Base-by-base conservation (phyloP, 768 basidiomycete genomes). In the Lepiota brunneoincarnata region DNA sequence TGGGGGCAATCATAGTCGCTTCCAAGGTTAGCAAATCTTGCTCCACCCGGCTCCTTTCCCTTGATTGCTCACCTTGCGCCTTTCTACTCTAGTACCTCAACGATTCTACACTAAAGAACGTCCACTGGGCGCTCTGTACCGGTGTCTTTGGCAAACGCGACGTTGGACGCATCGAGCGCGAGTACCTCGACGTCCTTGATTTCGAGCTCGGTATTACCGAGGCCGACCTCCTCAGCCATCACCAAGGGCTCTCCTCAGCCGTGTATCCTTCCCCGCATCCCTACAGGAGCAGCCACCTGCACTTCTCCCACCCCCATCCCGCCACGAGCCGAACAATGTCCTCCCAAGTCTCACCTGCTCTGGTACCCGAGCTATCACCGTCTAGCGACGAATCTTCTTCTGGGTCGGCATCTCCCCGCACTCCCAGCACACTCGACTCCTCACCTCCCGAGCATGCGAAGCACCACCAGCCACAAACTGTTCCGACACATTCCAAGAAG, bases 81-180 rank as follows among this genome's bases (percentile, higher is more conserved):
- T 48, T 46, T 39, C 61, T 55, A 46, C 49, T 37, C 56, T n/a
- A 90, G 83, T 93, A 93, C 65, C 73, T 88, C 34, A 93, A 94
- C 67, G 93, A 95, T 67, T 91, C 88, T 14, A 91, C 89, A 23
- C 79, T 93, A 14, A 94, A 94, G 78, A 94, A 94, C 71, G 78
- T 89, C 46, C 91, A 94, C 68, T 94, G 91, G 91, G 86, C 88
- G 7, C 74, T 87, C n/a, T 89, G 87, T 69, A 89, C 89, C 0
- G 85, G 86, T 26, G 84, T 90, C 23, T 91, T 91, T 65, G 87
- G 88, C 59, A 89, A 88, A 67, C 81, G 88, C 37, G 89, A 91
- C 61, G 80, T 89, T 23, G 87, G 87, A 42, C 81, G 88, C 60
- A 89, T 90, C 64, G 88, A 91, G 69, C 82, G 89, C 62, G 89